Conservation (phyloP, 2,329 filamentous ascomycete species). For the Gyromitra esculenta region DNA sequence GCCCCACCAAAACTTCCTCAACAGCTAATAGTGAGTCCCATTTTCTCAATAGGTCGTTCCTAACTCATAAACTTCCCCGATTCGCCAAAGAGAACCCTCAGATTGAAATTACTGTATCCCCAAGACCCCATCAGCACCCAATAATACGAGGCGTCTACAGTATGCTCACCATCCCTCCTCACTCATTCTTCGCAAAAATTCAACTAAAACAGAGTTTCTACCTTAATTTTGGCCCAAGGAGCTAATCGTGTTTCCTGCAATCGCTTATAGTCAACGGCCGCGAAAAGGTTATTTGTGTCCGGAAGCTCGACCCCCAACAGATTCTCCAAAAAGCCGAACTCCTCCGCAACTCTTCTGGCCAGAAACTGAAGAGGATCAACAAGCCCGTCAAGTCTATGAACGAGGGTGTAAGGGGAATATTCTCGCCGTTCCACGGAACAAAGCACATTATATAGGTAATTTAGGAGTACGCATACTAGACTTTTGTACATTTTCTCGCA, state of each 20-base stretch:
- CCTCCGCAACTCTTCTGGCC: conserved; percentile 77
- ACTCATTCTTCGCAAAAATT: background rate
- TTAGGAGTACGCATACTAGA: conserved; percentile 5
- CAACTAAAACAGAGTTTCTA: background rate
- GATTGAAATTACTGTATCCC: conserved; percentile 91
- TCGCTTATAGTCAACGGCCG: conserved; percentile 74
- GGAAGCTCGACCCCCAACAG: conserved; percentile 82
- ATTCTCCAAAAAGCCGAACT: conserved; percentile 81
- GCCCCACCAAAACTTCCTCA: conserved; percentile 27
- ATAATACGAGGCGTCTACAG: conserved; percentile 86
- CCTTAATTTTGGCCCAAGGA: background rate
- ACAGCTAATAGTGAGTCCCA: conserved; percentile 34
- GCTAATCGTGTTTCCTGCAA: background rate
- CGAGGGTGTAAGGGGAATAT: conserved; percentile 74
- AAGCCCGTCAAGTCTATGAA: conserved; percentile 73
- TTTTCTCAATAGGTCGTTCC: conserved; percentile 72
- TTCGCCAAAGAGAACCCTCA: conserved; percentile 86
- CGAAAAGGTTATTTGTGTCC: conserved; percentile 85
- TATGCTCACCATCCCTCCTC: conserved; percentile 44
- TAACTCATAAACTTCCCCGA: conserved; percentile 76
- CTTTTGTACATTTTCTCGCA: conserved; percentile 15
- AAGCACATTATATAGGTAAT: conserved; percentile 53
- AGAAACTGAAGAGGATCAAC: conserved; percentile 73
- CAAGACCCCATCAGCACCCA: conserved; percentile 87
- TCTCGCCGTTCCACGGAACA: conserved; percentile 74